These are phyloP conservation scores for Pseudocercospora vitis DNA, from an alignment of 2,329 filamentous ascomycete genomes.

Conservation along the genomic window DNA sequence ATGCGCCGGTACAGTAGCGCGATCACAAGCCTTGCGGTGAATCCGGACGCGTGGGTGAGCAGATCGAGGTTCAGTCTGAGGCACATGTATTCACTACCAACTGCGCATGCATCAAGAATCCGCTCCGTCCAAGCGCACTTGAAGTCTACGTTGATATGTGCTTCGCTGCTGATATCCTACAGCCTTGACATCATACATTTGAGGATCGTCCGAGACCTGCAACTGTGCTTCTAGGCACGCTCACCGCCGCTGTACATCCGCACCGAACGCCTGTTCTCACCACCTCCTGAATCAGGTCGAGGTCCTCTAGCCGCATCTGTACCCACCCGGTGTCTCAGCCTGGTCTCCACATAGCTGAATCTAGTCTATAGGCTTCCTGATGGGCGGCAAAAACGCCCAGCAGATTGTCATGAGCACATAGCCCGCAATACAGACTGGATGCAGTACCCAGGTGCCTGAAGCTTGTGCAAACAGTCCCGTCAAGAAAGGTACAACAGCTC, in stretches of 20 bases:
- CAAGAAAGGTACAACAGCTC: slow-evolving; percentile 65
- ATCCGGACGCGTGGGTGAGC: too few species aligned
- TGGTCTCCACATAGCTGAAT: background rate
- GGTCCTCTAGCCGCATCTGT: background rate
- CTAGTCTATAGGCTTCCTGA: slow-evolving; percentile 48
- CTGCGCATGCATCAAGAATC: too few species aligned
- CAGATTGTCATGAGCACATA: slow-evolving; percentile 65
- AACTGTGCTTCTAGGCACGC: background rate
- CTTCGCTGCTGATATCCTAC: background rate
- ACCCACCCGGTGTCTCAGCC: too few species aligned
- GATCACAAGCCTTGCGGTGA: too few species aligned
- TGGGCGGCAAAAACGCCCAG: slow-evolving; percentile 61
- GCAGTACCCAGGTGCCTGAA: slow-evolving; percentile 62
- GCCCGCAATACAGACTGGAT: slow-evolving; percentile 65
- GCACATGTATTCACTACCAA: too few species aligned
- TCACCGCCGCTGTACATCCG: background rate
- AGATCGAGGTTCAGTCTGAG: too few species aligned
- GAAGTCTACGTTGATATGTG: too few species aligned
- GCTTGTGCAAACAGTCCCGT: slow-evolving; percentile 65
- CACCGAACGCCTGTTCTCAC: background rate
- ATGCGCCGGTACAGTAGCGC: too few species aligned
- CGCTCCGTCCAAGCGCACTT: too few species aligned
- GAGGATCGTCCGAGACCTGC: background rate
- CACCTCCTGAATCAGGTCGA: background rate
- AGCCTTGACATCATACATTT: background rate